A percentile compares a stretch with the other conserved stretches of the same genome.
Conservation (phyloP, 371 early-diverging fungal species). For the Syncephalastrum racemosum region DNA sequence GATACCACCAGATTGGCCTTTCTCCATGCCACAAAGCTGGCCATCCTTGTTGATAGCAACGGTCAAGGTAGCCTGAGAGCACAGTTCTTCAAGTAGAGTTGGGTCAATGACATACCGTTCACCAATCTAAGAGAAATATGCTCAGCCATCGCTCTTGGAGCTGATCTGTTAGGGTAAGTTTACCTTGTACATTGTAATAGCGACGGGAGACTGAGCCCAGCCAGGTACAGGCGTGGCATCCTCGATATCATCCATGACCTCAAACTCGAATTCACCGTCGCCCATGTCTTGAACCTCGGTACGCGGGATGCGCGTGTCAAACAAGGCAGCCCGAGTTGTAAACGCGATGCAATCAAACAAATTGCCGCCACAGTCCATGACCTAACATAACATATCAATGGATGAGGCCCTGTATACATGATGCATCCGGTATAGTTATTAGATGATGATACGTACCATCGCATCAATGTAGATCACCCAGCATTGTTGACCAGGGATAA, state of each 20-base stretch:
- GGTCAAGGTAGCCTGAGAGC: constrained; percentile 75
- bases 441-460: constrained; percentile 51
- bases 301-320: constrained; percentile 83
- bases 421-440: constrained; percentile 1
- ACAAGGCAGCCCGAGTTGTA: constrained; percentile 84
- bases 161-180: not conserved
- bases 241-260: constrained; percentile 84
- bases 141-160: not conserved
- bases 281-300: constrained; percentile 69
- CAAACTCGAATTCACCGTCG: constrained; percentile 84
- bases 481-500: constrained; percentile 86
- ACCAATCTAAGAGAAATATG: constrained; percentile 65
- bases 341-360: constrained; percentile 81
- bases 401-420: constrained; percentile 1
- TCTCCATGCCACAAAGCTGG: constrained; percentile 82
- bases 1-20: constrained; percentile 72
- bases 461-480: constrained; percentile 93
- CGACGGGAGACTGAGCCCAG: constrained; percentile 74
- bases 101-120: constrained; percentile 84
- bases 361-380: constrained; percentile 89
- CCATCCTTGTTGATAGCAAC: constrained; percentile 83
- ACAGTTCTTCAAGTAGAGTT: constrained; percentile 82
- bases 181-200: constrained; percentile 84
- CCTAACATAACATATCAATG: constrained; percentile 30
- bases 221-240: constrained; percentile 79